A percentile compares a stretch with the other conserved stretches of the same genome.
These are phyloP conservation scores for Botrytis byssoidea DNA, from an alignment of 2,329 filamentous ascomycete genomes.

Conservation along the genomic window DNA sequence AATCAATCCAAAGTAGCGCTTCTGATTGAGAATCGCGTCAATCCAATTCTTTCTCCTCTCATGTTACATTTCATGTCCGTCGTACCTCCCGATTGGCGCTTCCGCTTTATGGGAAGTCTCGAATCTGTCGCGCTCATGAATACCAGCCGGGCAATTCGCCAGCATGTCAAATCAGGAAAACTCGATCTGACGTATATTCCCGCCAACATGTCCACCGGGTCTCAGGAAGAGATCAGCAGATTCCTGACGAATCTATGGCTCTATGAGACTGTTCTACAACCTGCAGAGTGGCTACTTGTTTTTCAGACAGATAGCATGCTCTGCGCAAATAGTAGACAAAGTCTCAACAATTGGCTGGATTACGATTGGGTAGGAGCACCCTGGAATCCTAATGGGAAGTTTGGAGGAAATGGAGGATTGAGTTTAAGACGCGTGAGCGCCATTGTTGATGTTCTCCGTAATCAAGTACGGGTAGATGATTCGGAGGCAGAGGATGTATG, in stretches of 20 bases:
- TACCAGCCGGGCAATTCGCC: slow-evolving; percentile 46
- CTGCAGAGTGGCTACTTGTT: slow-evolving; percentile 52
- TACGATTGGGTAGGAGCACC: slow-evolving; percentile 40
- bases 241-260: slow-evolving; percentile 52
- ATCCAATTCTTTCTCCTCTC: slow-evolving; percentile 49
- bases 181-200: slow-evolving; percentile 53
- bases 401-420: slow-evolving; percentile 39
- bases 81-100: slow-evolving; percentile 54
- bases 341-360: slow-evolving; percentile 27
- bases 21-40: slow-evolving; percentile 51
- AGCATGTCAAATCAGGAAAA: slow-evolving; percentile 40
- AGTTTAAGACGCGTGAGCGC: slow-evolving; percentile 53
- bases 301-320: slow-evolving; percentile 56
- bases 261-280: slow-evolving; percentile 48
- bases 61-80: slow-evolving; percentile 55
- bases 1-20: slow-evolving; percentile 45
- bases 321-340: slow-evolving; percentile 46
- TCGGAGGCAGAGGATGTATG: slow-evolving; percentile 56
- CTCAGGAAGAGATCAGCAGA: slow-evolving; percentile 51
- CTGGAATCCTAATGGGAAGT: slow-evolving; percentile 37
- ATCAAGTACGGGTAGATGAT: slow-evolving; percentile 46
- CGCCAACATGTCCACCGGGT: slow-evolving; percentile 48
- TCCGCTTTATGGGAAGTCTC: slow-evolving; percentile 52
- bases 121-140: slow-evolving; percentile 48
- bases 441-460: slow-evolving; percentile 52